These are phyloP conservation scores for Thalassiosira exigua DNA, from an alignment of 352 stramenopile species.

Conservation along the genomic window DNA sequence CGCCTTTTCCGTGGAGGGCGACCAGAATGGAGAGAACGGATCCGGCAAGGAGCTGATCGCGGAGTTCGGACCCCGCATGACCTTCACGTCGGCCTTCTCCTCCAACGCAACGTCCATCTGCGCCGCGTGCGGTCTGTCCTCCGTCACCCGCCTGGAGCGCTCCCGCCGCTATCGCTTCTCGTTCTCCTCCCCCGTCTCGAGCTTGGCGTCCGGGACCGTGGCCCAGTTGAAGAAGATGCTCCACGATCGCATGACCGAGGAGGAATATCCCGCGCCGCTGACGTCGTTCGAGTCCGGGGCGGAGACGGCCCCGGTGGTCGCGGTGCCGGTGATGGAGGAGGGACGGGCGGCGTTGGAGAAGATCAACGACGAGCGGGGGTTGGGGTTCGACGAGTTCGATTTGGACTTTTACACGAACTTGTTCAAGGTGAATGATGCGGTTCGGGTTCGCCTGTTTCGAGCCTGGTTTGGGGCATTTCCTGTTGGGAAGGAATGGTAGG, in stretches of 20 bases:
- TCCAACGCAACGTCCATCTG: conserved; percentile 98
- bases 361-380: conserved; percentile 91
- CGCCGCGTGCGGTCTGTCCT: conserved; percentile 90
- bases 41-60: conserved; percentile 84
- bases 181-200: no score
- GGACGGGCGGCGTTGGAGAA: conserved; percentile 93
- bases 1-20: conserved; percentile 72
- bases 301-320: conserved; percentile 88
- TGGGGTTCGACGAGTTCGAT: conserved; percentile 99
- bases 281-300: conserved; percentile 89
- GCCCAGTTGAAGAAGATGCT: conserved; percentile 87
- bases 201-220: conserved; percentile 23
- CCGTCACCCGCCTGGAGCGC: conserved; percentile 93
- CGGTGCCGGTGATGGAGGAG: conserved; percentile 94
- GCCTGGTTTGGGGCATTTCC: conserved; percentile 1
- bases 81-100: conserved; percentile 97
- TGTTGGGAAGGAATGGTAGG: conserved; percentile 6
- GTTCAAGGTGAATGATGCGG: conserved; percentile 89
- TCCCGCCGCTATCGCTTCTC: conserved; percentile 91
- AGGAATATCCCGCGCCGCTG: conserved; percentile 91
- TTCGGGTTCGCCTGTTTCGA: no score
- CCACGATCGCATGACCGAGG: conserved; percentile 98
- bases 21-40: conserved; percentile 24
- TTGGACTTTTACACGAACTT: conserved; percentile 98
- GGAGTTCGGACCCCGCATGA: conserved; percentile 97